Evolutionary conservation across 148 eudicot genomes (phyloP).

Genomic region (Suaeda aralocaspica): DNA sequence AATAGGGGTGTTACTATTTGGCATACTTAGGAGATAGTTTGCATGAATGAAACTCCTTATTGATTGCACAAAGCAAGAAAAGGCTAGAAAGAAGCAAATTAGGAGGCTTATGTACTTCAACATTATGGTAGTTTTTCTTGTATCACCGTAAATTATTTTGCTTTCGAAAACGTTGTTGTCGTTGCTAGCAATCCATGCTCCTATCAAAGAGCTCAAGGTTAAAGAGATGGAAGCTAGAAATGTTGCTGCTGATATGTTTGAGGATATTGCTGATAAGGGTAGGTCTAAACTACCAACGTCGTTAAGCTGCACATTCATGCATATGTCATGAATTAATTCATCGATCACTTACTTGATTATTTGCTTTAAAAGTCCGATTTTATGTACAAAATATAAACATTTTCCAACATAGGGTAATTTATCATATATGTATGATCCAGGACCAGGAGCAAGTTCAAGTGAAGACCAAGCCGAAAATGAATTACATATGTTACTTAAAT

Average conservation of each 20-base stretch:
- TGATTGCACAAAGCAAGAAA: conserved; percentile 68
- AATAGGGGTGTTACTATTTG: conserved; percentile 34
- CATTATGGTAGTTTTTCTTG: conserved; percentile 53
- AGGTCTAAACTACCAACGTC: conserved; percentile 19
- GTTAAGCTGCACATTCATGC: conserved; percentile 31
- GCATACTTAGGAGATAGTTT: conserved; percentile 53
- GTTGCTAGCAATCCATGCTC: conserved; percentile 61
- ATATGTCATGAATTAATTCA: not conserved
- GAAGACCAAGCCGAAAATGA: no score
- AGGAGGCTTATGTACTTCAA: conserved; percentile 64
- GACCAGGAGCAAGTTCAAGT: no score
- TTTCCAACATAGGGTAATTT: no score
- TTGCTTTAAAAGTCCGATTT: no score
- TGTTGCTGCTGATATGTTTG: conserved; percentile 45
- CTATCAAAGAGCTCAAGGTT: conserved; percentile 53
- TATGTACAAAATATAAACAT: no score
- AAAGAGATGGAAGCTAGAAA: conserved; percentile 45
- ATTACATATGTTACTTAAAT: no score
- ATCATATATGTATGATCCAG: no score
- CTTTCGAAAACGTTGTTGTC: conserved; percentile 47
- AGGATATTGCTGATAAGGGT: conserved; percentile 40
- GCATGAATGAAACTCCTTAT: conserved; percentile 67
- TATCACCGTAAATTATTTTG: conserved; percentile 57
- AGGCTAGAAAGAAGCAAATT: conserved; percentile 60
- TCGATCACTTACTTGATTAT: no score